Evolutionary conservation across 2,329 filamentous ascomycete species (phyloP).

Genomic region (Aurifilum marmelostoma): DNA sequence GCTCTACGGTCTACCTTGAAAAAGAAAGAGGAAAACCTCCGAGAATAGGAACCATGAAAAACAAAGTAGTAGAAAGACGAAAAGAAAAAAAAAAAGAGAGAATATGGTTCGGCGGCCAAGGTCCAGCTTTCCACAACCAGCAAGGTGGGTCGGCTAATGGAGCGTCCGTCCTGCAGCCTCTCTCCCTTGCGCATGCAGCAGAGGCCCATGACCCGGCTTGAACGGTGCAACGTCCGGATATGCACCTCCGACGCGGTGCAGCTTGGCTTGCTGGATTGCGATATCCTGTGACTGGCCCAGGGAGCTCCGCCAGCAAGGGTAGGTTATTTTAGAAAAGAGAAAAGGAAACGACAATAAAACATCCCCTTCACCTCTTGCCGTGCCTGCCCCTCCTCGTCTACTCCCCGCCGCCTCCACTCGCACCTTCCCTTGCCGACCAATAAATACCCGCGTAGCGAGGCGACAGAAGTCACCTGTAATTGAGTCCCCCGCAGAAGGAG

Average conservation of each 20-base stretch:
- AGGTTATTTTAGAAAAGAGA: background rate
- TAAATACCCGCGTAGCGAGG: background rate
- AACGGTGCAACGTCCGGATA: background rate
- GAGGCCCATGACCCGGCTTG: background rate
- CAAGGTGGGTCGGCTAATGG: background rate
- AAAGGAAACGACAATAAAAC: background rate
- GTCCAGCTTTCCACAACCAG: background rate
- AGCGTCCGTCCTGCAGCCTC: background rate
- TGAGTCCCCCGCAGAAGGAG: background rate
- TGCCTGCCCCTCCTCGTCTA: background rate
- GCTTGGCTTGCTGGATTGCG: constrained; percentile 2
- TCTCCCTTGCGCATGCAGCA: constrained; percentile 7
- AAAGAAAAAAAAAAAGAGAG: background rate
- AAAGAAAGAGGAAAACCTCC: background rate
- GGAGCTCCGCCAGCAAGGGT: background rate
- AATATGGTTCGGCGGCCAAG: background rate
- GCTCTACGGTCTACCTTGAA: background rate
- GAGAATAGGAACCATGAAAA: no score
- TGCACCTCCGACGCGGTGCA: constrained; percentile 5
- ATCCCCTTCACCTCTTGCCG: background rate
- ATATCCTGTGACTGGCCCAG: background rate
- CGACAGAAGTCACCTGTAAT: background rate
- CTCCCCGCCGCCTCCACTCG: background rate
- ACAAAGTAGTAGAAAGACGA: background rate
- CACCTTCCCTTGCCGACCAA: constrained; percentile 1